A percentile compares a stretch with the other conserved stretches of the same genome.
Evolutionary conservation across 2,329 filamentous ascomycete species (phyloP).

Genomic region (Aspergillus thermomutatus): DNA sequence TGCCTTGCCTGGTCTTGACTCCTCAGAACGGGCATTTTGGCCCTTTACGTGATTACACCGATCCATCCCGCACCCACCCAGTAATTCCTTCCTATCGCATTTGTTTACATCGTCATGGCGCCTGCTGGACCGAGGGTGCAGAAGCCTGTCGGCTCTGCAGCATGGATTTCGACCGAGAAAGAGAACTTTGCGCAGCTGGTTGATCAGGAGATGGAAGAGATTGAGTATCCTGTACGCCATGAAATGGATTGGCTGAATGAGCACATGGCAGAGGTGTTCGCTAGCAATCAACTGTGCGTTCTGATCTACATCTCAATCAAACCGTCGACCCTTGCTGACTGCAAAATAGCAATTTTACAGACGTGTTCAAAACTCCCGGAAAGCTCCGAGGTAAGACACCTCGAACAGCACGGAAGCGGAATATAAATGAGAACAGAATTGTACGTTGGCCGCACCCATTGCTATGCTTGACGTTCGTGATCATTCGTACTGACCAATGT

Average conservation of each 20-base stretch:
- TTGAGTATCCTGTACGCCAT: conserved; percentile 85
- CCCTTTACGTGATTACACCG: neutral
- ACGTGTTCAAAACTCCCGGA: conserved; percentile 76
- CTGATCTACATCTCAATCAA: conserved; percentile 9
- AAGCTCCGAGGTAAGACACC: conserved; percentile 50
- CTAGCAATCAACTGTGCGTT: conserved; percentile 77
- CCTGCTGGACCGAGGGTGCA: conserved; percentile 37
- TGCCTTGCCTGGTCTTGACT: neutral
- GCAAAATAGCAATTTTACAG: conserved; percentile 72
- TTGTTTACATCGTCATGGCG: conserved; percentile 42
- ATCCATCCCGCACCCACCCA: neutral
- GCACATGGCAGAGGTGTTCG: conserved; percentile 94
- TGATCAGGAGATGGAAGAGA: conserved; percentile 83
- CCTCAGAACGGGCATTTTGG: conserved; percentile 3
- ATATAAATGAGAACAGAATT: conserved; percentile 41
- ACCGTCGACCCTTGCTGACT: conserved; percentile 26
- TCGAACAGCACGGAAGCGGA: conserved; percentile 43
- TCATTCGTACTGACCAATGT: conserved; percentile 4
- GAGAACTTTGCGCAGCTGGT: conserved; percentile 72
- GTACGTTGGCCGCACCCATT: conserved; percentile 30
- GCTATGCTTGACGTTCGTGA: neutral
- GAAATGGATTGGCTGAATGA: conserved; percentile 98
- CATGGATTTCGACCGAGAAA: conserved; percentile 85
- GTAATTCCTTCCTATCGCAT: conserved; percentile 12
- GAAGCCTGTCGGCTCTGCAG: conserved; percentile 68